phyloP scores from a whole-genome alignment of 2,329 filamentous ascomycete species.

The Aspergillus floridensis region DNA sequence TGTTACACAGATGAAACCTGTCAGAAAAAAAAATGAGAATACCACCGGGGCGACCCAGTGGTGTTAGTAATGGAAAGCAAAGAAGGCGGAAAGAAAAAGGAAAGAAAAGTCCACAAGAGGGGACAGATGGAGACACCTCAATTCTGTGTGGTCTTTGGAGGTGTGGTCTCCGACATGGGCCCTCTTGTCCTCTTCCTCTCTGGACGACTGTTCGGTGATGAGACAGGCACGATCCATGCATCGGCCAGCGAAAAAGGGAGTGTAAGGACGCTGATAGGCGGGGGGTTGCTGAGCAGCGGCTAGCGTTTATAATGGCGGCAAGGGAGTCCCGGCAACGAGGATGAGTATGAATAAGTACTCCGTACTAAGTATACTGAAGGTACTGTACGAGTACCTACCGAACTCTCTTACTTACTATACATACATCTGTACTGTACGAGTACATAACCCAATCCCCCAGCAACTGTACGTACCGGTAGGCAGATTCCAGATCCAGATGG shows the following conservation, averaged over 20 bases:
- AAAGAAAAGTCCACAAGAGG: constrained; percentile 1
- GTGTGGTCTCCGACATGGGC: too few relatives aligned
- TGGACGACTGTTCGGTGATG: constrained; percentile 10
- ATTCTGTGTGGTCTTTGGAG: constrained; percentile 11
- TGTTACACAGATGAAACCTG: constrained; percentile 17
- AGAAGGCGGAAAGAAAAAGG: constrained; percentile 3
- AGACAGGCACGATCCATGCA: constrained; percentile 26
- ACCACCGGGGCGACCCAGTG: background rate
- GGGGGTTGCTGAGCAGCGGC: constrained; percentile 32
- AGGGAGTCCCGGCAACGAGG: constrained; percentile 40
- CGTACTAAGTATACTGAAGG: background rate
- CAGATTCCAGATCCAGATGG: background rate
- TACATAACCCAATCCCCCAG: background rate
- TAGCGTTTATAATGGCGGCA: constrained; percentile 34
- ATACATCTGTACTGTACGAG: constrained; percentile 7
- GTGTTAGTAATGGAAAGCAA: constrained; percentile 8
- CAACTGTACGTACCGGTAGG: background rate
- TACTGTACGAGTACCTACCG: constrained; percentile 11
- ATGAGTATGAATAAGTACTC: background rate
- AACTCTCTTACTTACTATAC: background rate
- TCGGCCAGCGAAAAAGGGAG: constrained; percentile 22
- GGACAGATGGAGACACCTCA: background rate
- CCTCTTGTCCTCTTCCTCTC: background rate
- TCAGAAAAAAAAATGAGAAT: constrained; percentile 13
- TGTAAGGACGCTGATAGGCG: constrained; percentile 31